Evolutionary conservation across 2,329 filamentous ascomycete genomes (phyloP), one percentile per base, ranked within the genome.

Genomic region (Clonostachys chloroleuca): DNA sequence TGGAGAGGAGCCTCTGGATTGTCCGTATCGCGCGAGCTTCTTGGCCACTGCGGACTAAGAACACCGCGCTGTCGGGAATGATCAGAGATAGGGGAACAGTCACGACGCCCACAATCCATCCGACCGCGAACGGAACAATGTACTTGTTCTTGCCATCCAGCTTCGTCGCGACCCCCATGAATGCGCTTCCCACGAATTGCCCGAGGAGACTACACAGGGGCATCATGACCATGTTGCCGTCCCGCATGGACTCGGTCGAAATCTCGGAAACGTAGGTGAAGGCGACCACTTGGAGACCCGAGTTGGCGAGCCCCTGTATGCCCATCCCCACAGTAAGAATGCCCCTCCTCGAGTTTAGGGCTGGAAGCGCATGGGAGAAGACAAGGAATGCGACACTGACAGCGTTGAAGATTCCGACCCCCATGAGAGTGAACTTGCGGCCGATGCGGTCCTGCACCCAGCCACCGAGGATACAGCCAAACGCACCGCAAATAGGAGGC

Each of bases 61-160:
- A 55, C 1, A 56, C 51, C 3, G 59, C 59, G 34, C 58, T 61
- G 5, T 62, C 59, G 0, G 59, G 57, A 47, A 61, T 59, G 7
- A 58, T 14, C 24, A 54, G 42, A 0, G 59, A 59, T 6, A 62
- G 47, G 0, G 56, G 12, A 4, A 62, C 50, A 0, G 58, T 57
- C 0, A 52, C 51, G 0, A 58, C 5, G 0, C 52, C 50, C 5
- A 62, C 45, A 5, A 54, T 42, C 51, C 56, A 61, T 14, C 60
- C 57, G 0, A 58, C 60, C 0, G 46, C 59, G 10, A 62, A 61
- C 0, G 56, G 55, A 3, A 48, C 53, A 1, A 62, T 48, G 7
- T 62, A 62, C 0, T 54, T 59, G 1, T 50, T 46, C 1, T 51
- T 52, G 5, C 47, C 45, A 0, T 54, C 30, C 7, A 54, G 46